phyloP scores from a whole-genome alignment of 441 rosid species.

The Populus tomentosa region DNA sequence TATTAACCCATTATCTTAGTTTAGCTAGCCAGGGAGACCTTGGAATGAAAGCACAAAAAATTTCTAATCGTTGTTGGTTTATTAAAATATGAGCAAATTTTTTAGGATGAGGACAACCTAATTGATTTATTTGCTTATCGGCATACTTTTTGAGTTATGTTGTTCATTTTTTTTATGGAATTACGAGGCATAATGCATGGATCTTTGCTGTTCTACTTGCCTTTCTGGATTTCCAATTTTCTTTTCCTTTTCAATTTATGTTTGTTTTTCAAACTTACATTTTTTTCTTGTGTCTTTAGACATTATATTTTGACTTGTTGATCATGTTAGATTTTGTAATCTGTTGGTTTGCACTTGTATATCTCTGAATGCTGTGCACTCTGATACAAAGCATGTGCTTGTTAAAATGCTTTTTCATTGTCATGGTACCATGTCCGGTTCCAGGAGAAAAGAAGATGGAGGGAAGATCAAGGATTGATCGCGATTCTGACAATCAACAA shows the following conservation, averaged over 20 bases:
- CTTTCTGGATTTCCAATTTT: background rate
- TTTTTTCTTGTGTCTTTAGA: background rate
- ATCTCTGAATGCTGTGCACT: background rate
- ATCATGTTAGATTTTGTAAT: background rate
- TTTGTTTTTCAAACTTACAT: background rate
- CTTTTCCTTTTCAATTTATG: background rate
- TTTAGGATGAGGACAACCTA: background rate
- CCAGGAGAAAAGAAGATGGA: constrained; percentile 72
- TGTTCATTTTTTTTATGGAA: background rate
- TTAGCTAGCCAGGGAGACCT: background rate
- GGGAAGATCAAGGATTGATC: constrained; percentile 68
- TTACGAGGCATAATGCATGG: background rate
- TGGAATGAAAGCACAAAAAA: background rate
- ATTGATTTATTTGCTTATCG: background rate
- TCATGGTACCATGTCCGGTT: constrained; percentile 24
- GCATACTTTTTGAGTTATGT: background rate
- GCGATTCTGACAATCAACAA: constrained; percentile 88
- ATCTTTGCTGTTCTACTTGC: background rate
- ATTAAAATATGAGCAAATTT: background rate
- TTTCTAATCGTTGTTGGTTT: background rate
- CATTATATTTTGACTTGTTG: background rate
- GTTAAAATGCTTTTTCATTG: constrained; percentile 13
- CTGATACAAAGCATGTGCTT: background rate
- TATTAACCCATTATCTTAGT: background rate
- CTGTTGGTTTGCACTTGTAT: background rate